A percentile compares a stretch with the other conserved stretches of the same genome.
These are phyloP conservation scores for Lasiodiplodia sp. DNA, from an alignment of 2,329 filamentous ascomycete species.

Conservation along the genomic window DNA sequence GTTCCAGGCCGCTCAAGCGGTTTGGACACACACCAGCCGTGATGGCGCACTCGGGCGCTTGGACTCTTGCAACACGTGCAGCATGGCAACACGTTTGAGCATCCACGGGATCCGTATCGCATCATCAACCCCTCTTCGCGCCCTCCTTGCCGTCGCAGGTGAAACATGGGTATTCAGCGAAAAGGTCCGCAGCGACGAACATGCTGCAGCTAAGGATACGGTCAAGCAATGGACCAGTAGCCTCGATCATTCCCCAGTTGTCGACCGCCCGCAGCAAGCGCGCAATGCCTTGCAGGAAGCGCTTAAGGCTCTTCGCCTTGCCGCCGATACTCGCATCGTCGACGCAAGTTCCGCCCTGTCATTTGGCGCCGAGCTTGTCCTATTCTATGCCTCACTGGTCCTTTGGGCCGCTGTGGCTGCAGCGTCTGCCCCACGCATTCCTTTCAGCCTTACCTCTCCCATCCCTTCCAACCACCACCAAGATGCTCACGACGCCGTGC, in stretches of 20 bases:
- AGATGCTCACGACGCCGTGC: not conserved
- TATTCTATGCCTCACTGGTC: conserved; percentile 46
- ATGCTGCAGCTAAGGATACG: conserved; percentile 42
- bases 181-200: conserved; percentile 43
- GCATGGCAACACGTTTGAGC: conserved; percentile 10
- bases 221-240: conserved; percentile 47
- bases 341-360: conserved; percentile 38
- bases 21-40: conserved; percentile 3
- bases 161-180: conserved; percentile 56
- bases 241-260: conserved; percentile 36
- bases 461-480: not conserved
- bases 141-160: conserved; percentile 53
- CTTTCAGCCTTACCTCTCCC: not conserved
- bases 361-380: conserved; percentile 43
- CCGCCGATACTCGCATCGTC: conserved; percentile 39
- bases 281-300: conserved; percentile 37
- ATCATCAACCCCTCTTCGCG: conserved; percentile 43
- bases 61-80: conserved; percentile 11
- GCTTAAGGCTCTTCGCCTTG: conserved; percentile 39
- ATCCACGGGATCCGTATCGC: conserved; percentile 13
- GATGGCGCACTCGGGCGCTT: conserved; percentile 3
- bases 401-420: conserved; percentile 40
- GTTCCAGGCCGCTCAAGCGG: conserved; percentile 19
- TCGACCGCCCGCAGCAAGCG: conserved; percentile 29
- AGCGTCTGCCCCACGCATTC: not conserved